A percentile compares a stretch with the other conserved stretches of the same genome.
phyloP scores from a whole-genome alignment of 2,329 filamentous ascomycete genomes.

The Immersiporthe knoxdaviesiana region DNA sequence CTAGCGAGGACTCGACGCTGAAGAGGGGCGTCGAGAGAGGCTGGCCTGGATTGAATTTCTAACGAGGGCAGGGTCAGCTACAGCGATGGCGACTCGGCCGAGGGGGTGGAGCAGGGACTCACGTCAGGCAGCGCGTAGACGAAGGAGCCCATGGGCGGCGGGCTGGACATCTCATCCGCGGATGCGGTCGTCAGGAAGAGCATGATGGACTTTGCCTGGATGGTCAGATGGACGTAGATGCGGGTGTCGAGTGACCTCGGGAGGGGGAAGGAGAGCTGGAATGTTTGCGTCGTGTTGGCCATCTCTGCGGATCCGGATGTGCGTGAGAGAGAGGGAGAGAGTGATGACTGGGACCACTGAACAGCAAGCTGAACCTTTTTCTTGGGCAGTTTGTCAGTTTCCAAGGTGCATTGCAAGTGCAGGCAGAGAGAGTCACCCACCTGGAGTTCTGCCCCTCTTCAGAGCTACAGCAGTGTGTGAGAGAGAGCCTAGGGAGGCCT shows the following conservation, averaged over 20 bases:
- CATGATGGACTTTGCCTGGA: conserved; percentile 59
- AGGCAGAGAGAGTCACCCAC: neutral
- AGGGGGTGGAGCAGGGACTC: conserved; percentile 36
- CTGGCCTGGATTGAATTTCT: conserved; percentile 60
- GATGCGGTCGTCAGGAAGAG: conserved; percentile 65
- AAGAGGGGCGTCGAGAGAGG: conserved; percentile 81
- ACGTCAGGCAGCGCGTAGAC: conserved; percentile 94
- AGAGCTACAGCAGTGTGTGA: neutral
- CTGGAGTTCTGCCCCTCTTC: neutral
- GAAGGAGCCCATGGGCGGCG: conserved; percentile 77
- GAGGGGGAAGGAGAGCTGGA: conserved; percentile 62
- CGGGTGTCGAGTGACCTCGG: conserved; percentile 63
- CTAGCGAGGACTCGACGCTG: conserved; percentile 73
- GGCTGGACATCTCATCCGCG: conserved; percentile 53
- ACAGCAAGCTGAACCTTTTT: neutral
- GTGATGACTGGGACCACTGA: neutral
- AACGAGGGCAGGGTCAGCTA: conserved; percentile 10
- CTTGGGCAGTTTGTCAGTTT: neutral
- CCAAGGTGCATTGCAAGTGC: too few relatives aligned
- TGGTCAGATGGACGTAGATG: conserved; percentile 63
- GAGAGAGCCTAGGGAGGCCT: neutral
- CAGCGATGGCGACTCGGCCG: neutral
- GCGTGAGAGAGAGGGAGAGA: neutral
- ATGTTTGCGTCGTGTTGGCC: conserved; percentile 29
- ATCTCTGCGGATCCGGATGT: neutral